Evolutionary conservation across 2,329 filamentous ascomycete genomes (phyloP).

Genomic region (Mollisia scopiformis): DNA sequence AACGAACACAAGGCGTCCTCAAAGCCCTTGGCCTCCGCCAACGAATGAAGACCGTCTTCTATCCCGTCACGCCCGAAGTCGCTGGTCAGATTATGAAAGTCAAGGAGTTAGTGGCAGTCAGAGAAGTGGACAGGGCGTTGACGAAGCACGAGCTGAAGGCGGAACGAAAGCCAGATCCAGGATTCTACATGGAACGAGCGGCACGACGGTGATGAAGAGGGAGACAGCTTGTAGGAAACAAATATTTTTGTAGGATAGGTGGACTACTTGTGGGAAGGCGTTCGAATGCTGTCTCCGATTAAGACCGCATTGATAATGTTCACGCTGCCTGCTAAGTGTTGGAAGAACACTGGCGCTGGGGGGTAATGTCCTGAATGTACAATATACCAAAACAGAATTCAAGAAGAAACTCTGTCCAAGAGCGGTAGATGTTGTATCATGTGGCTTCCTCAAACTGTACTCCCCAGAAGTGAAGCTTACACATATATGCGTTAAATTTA

Average conservation of each 20-base stretch:
- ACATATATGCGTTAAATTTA: no score
- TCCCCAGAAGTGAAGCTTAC: no score
- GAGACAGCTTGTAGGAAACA: background rate
- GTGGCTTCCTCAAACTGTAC: no score
- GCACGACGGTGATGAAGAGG: slow-evolving; percentile 24
- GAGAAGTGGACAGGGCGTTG: slow-evolving; percentile 64
- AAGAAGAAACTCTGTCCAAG: background rate
- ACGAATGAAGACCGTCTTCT: slow-evolving; percentile 74
- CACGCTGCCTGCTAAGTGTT: background rate
- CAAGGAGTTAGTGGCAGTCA: slow-evolving; percentile 72
- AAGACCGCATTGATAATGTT: background rate
- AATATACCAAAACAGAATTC: background rate
- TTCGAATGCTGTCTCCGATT: background rate
- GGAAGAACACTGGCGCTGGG: background rate
- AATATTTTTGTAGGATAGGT: background rate
- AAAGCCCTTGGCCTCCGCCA: slow-evolving; percentile 72
- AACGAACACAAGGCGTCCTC: slow-evolving; percentile 66
- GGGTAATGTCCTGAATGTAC: background rate
- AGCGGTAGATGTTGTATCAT: no score
- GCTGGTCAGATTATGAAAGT: slow-evolving; percentile 78
- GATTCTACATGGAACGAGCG: slow-evolving; percentile 66
- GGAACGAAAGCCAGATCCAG: slow-evolving; percentile 65
- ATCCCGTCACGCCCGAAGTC: slow-evolving; percentile 67
- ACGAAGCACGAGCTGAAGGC: slow-evolving; percentile 62
- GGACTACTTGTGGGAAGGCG: background rate